A percentile compares a stretch with the other conserved stretches of the same genome.
Evolutionary conservation across 2,329 filamentous ascomycete species (phyloP).

Genomic region (Ceratocystis harringtonii): DNA sequence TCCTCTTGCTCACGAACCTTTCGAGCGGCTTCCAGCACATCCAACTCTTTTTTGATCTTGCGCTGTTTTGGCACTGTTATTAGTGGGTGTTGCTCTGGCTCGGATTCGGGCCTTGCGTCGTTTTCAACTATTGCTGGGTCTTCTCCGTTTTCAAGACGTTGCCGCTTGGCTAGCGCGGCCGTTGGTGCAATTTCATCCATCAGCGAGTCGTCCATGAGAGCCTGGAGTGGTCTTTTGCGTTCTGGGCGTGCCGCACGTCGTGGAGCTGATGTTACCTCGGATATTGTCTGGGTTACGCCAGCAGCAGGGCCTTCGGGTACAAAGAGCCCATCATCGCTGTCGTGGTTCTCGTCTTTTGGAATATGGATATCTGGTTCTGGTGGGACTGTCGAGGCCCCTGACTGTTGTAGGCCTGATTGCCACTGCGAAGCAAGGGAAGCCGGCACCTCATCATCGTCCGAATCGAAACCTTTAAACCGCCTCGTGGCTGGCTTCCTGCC

Average conservation of each 20-base stretch:
- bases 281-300: conserved; percentile 18
- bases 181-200: conserved; percentile 63
- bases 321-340: conserved; percentile 36
- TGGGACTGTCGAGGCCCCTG: conserved; percentile 15
- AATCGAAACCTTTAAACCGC: conserved; percentile 61
- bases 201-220: conserved; percentile 33
- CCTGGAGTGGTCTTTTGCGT: conserved; percentile 35
- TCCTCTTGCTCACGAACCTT: conserved; percentile 50
- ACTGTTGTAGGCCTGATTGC: conserved; percentile 1
- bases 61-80: conserved; percentile 27
- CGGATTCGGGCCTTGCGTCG: conserved; percentile 20
- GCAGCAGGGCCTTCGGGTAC: conserved; percentile 34
- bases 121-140: conserved; percentile 24
- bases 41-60: conserved; percentile 44
- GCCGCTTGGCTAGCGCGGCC: conserved; percentile 63
- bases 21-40: conserved; percentile 53
- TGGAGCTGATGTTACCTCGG: conserved; percentile 19
- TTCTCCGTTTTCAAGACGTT: conserved; percentile 47
- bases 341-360: conserved; percentile 13
- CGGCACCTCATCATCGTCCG: conserved; percentile 26
- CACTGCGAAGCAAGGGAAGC: conserved; percentile 15
- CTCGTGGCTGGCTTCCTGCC: conserved; percentile 31
- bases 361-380: conserved; percentile 8
- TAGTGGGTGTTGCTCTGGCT: conserved; percentile 16
- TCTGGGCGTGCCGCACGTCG: conserved; percentile 18